phyloP scores from a whole-genome alignment of 768 basidiomycete species.

The Pleurotus pulmonarius region DNA sequence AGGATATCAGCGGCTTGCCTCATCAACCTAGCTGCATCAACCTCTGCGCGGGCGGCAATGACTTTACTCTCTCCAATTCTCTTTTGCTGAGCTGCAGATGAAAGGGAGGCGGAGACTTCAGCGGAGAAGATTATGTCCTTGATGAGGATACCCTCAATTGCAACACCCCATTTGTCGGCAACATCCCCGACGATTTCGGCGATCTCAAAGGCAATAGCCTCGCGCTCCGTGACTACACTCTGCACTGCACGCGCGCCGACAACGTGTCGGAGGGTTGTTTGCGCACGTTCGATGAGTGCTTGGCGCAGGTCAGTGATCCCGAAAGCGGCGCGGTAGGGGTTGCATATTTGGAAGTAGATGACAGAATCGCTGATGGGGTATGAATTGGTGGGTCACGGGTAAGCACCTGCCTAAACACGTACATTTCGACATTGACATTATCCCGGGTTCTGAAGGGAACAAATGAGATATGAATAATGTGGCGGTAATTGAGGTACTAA shows the following conservation, averaged over 20 bases:
- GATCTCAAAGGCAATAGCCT: conserved; percentile 94
- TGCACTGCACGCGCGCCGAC: conserved; percentile 95
- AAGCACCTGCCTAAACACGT: not conserved
- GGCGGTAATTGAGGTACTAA: conserved; percentile 29
- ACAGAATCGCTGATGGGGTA: conserved; percentile 69
- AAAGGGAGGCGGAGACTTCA: conserved; percentile 88
- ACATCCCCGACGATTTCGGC: conserved; percentile 93
- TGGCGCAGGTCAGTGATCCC: conserved; percentile 88
- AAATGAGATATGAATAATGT: conserved; percentile 5
- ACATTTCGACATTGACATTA: conserved; percentile 83
- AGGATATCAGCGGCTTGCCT: conserved; percentile 94
- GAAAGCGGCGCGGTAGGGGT: conserved; percentile 91
- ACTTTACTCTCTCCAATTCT: conserved; percentile 95
- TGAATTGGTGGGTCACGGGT: not conserved
- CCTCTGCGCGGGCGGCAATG: conserved; percentile 93
- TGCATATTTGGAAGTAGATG: conserved; percentile 87
- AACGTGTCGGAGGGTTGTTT: conserved; percentile 96
- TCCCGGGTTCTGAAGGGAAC: conserved; percentile 59
- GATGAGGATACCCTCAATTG: conserved; percentile 94
- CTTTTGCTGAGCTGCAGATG: conserved; percentile 95
- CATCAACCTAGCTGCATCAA: conserved; percentile 94
- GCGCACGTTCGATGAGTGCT: conserved; percentile 79
- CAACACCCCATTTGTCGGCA: conserved; percentile 95
- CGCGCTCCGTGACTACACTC: conserved; percentile 93
- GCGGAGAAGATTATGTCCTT: conserved; percentile 92